Evolutionary conservation across 2,329 filamentous ascomycete genomes (phyloP).

Genomic region (Cryphonectria carpinicola): DNA sequence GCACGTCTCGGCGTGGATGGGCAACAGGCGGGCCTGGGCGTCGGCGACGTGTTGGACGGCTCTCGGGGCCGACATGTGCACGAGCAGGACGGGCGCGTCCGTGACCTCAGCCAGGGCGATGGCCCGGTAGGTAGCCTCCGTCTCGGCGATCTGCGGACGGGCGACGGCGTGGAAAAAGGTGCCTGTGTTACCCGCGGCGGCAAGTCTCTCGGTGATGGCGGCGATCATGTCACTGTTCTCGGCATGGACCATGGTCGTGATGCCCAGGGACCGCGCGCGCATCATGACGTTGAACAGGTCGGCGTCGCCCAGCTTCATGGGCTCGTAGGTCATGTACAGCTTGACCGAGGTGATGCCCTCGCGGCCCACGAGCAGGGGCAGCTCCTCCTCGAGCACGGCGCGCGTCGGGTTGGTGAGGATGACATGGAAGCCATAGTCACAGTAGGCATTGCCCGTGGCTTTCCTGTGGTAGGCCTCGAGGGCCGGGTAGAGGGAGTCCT

Average conservation of each 20-base stretch:
- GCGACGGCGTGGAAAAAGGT: slow-evolving; percentile 51
- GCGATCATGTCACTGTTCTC: slow-evolving; percentile 53
- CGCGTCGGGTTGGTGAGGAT: slow-evolving; percentile 51
- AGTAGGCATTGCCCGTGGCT: slow-evolving; percentile 41
- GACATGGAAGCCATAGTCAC: slow-evolving; percentile 61
- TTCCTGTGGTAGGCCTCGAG: slow-evolving; percentile 24
- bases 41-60: slow-evolving; percentile 53
- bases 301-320: slow-evolving; percentile 43
- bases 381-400: slow-evolving; percentile 46
- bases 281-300: slow-evolving; percentile 48
- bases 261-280: slow-evolving; percentile 42
- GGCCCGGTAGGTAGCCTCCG: slow-evolving; percentile 53
- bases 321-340: slow-evolving; percentile 51
- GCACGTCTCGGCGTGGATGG: slow-evolving; percentile 61
- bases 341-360: slow-evolving; percentile 48
- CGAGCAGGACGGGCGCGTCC: slow-evolving; percentile 56
- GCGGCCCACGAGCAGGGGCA: slow-evolving; percentile 40
- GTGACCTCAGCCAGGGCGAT: slow-evolving; percentile 54
- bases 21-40: slow-evolving; percentile 54
- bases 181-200: slow-evolving; percentile 25
- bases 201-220: slow-evolving; percentile 37
- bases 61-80: slow-evolving; percentile 53
- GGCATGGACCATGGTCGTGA: slow-evolving; percentile 54
- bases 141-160: slow-evolving; percentile 50
- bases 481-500: slow-evolving; percentile 43